Percentiles rank a stretch among this genome's conserved stretches.
Conservation (phyloP, 176 grass and related monocot genomes). For the Cymbopogon citratus region DNA sequence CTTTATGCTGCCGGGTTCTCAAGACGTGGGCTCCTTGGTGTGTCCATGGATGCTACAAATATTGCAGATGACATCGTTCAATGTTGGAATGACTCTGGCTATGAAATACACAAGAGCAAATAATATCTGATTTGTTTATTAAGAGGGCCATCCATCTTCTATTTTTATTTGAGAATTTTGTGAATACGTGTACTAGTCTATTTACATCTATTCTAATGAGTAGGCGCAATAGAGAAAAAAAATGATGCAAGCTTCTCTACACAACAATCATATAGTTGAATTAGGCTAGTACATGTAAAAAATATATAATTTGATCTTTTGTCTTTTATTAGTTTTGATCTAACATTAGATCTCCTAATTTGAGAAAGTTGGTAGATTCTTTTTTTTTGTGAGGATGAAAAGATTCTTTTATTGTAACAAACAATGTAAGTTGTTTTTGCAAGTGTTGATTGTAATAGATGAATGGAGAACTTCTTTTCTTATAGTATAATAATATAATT, state of each 20-base stretch:
- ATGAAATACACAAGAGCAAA: conserved; percentile 8
- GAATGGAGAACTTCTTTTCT: not conserved
- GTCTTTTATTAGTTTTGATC: conserved; percentile 28
- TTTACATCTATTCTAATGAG: not conserved
- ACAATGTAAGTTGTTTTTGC: conserved; percentile 5
- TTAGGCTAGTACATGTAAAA: conserved; percentile 31
- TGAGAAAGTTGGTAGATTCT: not conserved
- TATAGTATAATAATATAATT: not conserved
- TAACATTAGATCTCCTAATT: conserved; percentile 26
- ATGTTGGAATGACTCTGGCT: conserved; percentile 18
- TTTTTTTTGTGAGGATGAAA: conserved; percentile 11
- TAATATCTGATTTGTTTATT: not conserved
- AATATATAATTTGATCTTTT: not conserved
- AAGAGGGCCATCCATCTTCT: not conserved
- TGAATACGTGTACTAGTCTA: conserved; percentile 27
- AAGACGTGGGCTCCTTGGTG: conserved; percentile 56
- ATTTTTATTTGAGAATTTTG: conserved; percentile 18
- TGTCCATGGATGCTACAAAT: conserved; percentile 62
- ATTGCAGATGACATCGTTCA: conserved; percentile 50
- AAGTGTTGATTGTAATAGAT: conserved; percentile 25
- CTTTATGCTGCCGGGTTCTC: conserved; percentile 84
- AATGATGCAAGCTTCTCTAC: not conserved
- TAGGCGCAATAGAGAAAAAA: conserved; percentile 8
- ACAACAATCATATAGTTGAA: not conserved
- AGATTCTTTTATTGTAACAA: conserved; percentile 15